phyloP scores from a whole-genome alignment of 257 asterid genomes.

The Solanum dulcamara region DNA sequence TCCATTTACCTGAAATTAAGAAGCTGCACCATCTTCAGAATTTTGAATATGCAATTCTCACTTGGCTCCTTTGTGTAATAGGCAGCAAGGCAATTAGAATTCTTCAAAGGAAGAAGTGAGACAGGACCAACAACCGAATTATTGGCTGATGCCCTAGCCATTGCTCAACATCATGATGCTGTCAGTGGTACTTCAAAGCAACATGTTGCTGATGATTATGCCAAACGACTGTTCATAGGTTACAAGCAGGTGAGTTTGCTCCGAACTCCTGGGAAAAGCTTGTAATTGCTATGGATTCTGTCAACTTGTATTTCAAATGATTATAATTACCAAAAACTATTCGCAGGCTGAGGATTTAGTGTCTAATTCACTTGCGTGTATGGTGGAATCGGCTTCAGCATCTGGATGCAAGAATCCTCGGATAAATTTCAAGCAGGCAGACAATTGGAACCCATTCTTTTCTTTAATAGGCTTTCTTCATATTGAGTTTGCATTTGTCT shows the following conservation, averaged over 20 bases:
- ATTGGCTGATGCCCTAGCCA: conserved; percentile 73
- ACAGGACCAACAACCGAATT: conserved; percentile 65
- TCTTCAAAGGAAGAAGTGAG: conserved; percentile 55
- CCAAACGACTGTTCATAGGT: conserved; percentile 87
- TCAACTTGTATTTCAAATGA: neutral
- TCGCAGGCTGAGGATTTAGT: conserved; percentile 70
- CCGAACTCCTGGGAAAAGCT: neutral
- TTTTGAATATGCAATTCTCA: conserved; percentile 11
- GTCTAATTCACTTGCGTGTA: conserved; percentile 63
- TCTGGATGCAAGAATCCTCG: conserved; percentile 34
- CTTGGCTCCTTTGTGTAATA: conserved; percentile 16
- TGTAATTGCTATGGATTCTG: neutral
- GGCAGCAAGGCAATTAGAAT: conserved; percentile 95
- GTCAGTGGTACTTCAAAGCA: conserved; percentile 90
- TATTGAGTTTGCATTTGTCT: neutral
- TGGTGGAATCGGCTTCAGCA: conserved; percentile 43
- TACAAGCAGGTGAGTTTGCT: conserved; percentile 59
- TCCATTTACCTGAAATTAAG: neutral
- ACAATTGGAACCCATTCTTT: neutral
- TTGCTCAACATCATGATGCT: conserved; percentile 97
- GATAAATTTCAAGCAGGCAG: conserved; percentile 63
- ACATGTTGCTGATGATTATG: conserved; percentile 91
- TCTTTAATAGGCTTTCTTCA: neutral
- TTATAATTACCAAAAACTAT: conserved; percentile 6
- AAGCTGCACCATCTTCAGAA: neutral